Base-by-base conservation (phyloP, 306 rosid genomes). In the Arachis stenosperma region DNA sequence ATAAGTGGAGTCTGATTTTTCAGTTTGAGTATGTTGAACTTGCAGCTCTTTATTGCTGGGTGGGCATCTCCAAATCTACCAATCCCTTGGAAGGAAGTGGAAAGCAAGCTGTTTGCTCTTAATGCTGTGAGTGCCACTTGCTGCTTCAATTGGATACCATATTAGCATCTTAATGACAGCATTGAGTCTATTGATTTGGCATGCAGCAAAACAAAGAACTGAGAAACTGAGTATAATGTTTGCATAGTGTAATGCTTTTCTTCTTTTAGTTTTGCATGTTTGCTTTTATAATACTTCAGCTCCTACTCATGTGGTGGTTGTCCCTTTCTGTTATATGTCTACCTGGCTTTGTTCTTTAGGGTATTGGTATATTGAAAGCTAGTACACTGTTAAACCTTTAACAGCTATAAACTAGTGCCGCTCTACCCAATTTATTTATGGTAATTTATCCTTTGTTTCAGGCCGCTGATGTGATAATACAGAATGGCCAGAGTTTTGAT, bases 41-140 rank as follows among this genome's bases (percentile, higher is more conserved):
- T 84, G 87, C 85, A 93, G 98, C 86, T 93, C 47, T 81, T 88
- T 71, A 82, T 89, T 81, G 90, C 90, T 76, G 92, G 93, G 71
- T 89, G 93, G 90, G 82, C 86, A 75, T 82, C 89, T 73, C 83
- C 81, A 46, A 90, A 82, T 86, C 82, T 80, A 33, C 88, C 89
- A 71, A 88, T 93, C 72, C 90, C 89, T 59, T 93, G 98, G 98
- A 88, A 81, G 81, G 98, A 86, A 77, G 92, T 93, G 81, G 98
- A 93, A 85, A 88, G 96, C 89, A 93, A 93, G 79, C 87, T 93
- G 65, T 93, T 90, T 89, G 88, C 89, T 71, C 97, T 93, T 63
- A 90, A 89, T 83, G 93, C 87, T 82, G 98, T 88, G 79, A 88
- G 98, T 76, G 78, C 70, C 78, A 69, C 75, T 81, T 66, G 65